Evolutionary conservation across 2,329 filamentous ascomycete species (phyloP).

Genomic region (Cladosporium oxysporum): DNA sequence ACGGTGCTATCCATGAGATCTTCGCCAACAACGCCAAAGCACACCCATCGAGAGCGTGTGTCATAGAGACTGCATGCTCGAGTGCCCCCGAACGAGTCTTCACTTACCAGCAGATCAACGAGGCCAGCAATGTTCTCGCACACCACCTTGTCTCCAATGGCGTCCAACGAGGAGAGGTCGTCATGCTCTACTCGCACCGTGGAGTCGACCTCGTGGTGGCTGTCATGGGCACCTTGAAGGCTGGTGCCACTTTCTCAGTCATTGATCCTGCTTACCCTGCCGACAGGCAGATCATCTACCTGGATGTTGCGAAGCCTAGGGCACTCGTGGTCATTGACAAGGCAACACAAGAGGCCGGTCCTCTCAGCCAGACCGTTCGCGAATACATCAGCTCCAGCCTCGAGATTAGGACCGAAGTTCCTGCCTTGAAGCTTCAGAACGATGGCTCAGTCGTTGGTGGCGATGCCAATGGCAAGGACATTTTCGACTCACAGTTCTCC

Average conservation of each 20-base stretch:
- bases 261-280: conserved; percentile 84
- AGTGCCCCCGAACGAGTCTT: conserved; percentile 55
- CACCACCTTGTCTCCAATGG: conserved; percentile 76
- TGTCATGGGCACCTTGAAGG: conserved; percentile 71
- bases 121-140: conserved; percentile 77
- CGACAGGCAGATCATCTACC: conserved; percentile 76
- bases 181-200: conserved; percentile 88
- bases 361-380: conserved; percentile 60
- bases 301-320: conserved; percentile 75
- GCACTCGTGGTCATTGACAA: conserved; percentile 73
- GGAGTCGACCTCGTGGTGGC: conserved; percentile 75
- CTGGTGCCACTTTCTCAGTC: conserved; percentile 62
- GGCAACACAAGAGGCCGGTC: conserved; percentile 68
- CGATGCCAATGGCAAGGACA: conserved; percentile 59
- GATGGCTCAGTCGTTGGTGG: conserved; percentile 75
- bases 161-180: conserved; percentile 77
- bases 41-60: conserved; percentile 68
- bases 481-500: conserved; percentile 58
- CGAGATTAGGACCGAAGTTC: conserved; percentile 70
- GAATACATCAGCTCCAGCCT: conserved; percentile 74
- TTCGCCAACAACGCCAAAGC: conserved; percentile 67
- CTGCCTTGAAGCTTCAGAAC: conserved; percentile 69
- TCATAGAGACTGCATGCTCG: conserved; percentile 63
- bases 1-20: conserved; percentile 69
- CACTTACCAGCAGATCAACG: conserved; percentile 83